Percentiles rank a stretch among this genome's conserved stretches.
These are phyloP conservation scores for Cryptococcus depauperatus DNA, from an alignment of 1,284 basidiomycete species.

Conservation along the genomic window DNA sequence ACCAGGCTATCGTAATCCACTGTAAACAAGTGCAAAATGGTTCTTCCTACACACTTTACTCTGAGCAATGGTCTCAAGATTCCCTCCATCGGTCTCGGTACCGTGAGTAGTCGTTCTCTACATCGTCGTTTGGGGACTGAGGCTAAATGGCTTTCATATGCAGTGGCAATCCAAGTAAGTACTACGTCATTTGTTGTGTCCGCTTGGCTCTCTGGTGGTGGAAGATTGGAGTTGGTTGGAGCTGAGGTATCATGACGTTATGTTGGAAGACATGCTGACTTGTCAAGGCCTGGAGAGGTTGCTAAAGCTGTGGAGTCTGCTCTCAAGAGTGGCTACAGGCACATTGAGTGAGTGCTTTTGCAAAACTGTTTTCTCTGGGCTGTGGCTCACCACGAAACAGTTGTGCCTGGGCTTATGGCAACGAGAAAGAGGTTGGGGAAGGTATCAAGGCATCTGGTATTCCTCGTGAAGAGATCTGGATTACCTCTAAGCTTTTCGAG, in stretches of 20 bases:
- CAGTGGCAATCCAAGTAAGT: conserved; percentile 42
- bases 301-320: conserved; percentile 44
- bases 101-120: conserved; percentile 41
- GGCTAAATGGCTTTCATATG: conserved; percentile 5
- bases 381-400: conserved; percentile 1
- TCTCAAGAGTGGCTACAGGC: conserved; percentile 53
- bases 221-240: too few species aligned
- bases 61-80: conserved; percentile 43
- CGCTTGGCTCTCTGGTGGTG: too few species aligned
- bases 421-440: conserved; percentile 78
- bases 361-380: background rate
- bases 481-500: conserved; percentile 66
- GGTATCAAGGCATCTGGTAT: conserved; percentile 58
- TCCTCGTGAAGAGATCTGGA: conserved; percentile 58
- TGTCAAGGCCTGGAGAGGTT: conserved; percentile 40
- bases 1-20: conserved; percentile 13
- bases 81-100: conserved; percentile 48
- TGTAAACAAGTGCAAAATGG: conserved; percentile 17
- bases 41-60: conserved; percentile 32
- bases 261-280: background rate
- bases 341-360: conserved; percentile 61
- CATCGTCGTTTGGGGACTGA: background rate
- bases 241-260: too few species aligned
- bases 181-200: background rate
- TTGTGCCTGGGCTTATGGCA: conserved; percentile 48